Base-by-base conservation (phyloP, 2,329 filamentous ascomycete species). In the Pseudopithomyces chartarum region DNA sequence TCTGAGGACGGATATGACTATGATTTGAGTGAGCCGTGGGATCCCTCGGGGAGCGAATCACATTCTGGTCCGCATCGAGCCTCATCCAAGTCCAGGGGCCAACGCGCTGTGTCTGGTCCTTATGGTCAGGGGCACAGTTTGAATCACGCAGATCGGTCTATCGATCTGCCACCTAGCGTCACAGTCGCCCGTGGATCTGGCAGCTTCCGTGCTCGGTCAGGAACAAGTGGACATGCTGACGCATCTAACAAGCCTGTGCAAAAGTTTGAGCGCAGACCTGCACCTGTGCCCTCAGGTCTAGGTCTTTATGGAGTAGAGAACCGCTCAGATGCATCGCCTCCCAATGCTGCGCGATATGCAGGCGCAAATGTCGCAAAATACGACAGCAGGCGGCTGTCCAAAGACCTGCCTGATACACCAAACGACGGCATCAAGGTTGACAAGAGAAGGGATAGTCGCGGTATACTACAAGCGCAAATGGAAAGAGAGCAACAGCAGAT, bases 401-500 rank as follows among this genome's bases (percentile, higher is more conserved):
- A 66, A 26, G 65, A 62, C n/a, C 56, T 66, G 23, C 57, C 70
- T 12, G 56, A 60, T 29, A 50, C 61, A 2, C 62, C 61, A 8
- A 63, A 57, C 29, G 58, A 57, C 4, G 45, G 60, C 62, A 63
- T 42, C 43, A 72, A 47, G 61, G 56, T 56, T 7, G 62, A 58
- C 15, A 64, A 49, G 36, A 59, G 52, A 54, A 66, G 70, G 62
- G 72, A 74, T 36, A 74, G 68, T 44, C 65, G 72, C 58, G 72
- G 71, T 8, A 73, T 75, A 39, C 56, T 69, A 45, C 70, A 62
- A n/a, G 73, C 68, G 19, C 73, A 73, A 47, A 70, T 71, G 59
- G 71, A 76, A 48, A 70, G 79, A 64, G 73, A 78, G 36, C 69
- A 72, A 49, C 70, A 79, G 26, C 73, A 73, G 11, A 69, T 71